A percentile compares a stretch with the other conserved stretches of the same genome.
Conservation (phyloP, 2,329 filamentous ascomycete species). For the Colletotrichum spinosum region DNA sequence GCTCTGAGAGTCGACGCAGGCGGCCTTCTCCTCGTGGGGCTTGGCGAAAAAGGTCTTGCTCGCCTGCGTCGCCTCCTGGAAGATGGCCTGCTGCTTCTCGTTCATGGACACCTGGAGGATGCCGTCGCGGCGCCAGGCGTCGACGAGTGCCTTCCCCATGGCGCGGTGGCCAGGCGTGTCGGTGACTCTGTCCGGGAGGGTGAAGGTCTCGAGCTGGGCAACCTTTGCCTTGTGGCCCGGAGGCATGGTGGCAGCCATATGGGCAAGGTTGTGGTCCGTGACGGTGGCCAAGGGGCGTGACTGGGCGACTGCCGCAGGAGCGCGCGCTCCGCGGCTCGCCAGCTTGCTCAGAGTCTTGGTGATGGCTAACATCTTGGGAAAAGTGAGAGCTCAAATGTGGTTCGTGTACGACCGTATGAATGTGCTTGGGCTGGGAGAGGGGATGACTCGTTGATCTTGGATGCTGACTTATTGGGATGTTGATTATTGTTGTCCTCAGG, state of each 20-base stretch:
- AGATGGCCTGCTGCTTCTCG: conserved; percentile 47
- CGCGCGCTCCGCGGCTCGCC: conserved; percentile 18
- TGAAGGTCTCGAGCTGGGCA: conserved; percentile 52
- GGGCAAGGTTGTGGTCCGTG: conserved; percentile 28
- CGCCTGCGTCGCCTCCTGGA: conserved; percentile 49
- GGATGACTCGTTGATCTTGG: too few species aligned
- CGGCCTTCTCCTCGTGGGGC: conserved; percentile 51
- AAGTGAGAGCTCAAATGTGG: background rate
- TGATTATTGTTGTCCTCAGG: too few species aligned
- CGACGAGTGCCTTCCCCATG: conserved; percentile 54
- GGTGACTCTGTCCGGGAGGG: conserved; percentile 51
- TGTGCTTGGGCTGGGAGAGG: too few species aligned
- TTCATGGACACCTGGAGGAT: conserved; percentile 60
- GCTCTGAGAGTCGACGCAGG: conserved; percentile 57
- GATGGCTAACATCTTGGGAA: conserved; percentile 20
- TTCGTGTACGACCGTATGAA: background rate
- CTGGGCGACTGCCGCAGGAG: conserved; percentile 8
- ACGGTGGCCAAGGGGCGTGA: conserved; percentile 26
- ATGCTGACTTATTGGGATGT: too few species aligned
- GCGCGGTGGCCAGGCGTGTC: conserved; percentile 47
- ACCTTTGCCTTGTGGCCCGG: conserved; percentile 34
- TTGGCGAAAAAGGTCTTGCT: conserved; percentile 55
- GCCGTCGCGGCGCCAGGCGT: conserved; percentile 57
- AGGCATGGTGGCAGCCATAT: conserved; percentile 29
- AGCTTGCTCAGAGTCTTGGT: conserved; percentile 23